Conservation (phyloP, 371 early-diverging fungal species). For the Zancudomyces culisetae region DNA sequence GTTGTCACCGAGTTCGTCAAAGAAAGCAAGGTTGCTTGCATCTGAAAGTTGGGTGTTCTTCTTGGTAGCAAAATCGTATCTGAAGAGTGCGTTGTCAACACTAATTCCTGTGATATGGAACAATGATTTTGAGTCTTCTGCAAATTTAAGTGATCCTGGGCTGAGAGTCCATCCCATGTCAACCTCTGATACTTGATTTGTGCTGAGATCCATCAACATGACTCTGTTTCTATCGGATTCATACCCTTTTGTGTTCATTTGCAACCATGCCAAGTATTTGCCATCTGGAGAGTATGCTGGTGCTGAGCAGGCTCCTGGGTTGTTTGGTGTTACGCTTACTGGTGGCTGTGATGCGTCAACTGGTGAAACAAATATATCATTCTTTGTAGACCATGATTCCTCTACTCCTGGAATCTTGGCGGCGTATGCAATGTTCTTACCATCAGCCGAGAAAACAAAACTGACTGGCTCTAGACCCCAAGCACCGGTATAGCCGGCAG, state of each 20-base stretch:
- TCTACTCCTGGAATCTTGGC: slow-evolving; percentile 32
- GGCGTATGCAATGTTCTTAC: slow-evolving; percentile 40
- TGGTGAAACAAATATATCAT: slow-evolving; percentile 27
- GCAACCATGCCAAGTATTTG: slow-evolving; percentile 40
- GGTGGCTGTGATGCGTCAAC: slow-evolving; percentile 25
- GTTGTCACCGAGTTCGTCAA: slow-evolving; percentile 2
- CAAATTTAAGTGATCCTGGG: slow-evolving; percentile 33
- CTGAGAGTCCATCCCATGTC: slow-evolving; percentile 41
- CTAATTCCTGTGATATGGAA: slow-evolving; percentile 36
- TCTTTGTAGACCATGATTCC: slow-evolving; percentile 55
- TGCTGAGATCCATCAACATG: slow-evolving; percentile 28
- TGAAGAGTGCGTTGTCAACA: slow-evolving; percentile 12
- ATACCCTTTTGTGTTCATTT: slow-evolving; percentile 48
- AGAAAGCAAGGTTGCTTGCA: background rate
- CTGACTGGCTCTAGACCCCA: slow-evolving; percentile 6
- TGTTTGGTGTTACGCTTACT: slow-evolving; percentile 4
- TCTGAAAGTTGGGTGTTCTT: background rate
- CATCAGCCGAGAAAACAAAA: slow-evolving; percentile 13
- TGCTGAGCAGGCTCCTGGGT: slow-evolving; percentile 30
- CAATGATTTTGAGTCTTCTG: slow-evolving; percentile 27
- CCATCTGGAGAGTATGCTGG: slow-evolving; percentile 46
- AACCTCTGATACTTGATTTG: slow-evolving; percentile 17
- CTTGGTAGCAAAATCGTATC: background rate
- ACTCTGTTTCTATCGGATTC: slow-evolving; percentile 62
- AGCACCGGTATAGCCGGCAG: slow-evolving; percentile 1